phyloP scores from a whole-genome alignment of 768 basidiomycete genomes.

The Tricholoma saponaceum region DNA sequence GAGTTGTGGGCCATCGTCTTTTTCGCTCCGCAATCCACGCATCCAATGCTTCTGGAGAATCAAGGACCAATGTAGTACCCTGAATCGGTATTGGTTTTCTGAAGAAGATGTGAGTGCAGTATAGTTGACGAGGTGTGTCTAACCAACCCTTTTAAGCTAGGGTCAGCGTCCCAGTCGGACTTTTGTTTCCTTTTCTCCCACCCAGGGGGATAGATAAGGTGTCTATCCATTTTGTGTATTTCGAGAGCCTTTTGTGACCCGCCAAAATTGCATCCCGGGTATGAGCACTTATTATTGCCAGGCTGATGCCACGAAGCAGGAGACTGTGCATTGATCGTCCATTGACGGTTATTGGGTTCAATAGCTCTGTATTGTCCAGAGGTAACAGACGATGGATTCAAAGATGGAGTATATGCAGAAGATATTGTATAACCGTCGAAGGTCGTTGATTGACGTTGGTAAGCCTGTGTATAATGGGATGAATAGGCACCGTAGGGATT shows the following conservation, averaged over 20 bases:
- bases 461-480: conserved; percentile 18
- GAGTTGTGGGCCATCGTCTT: conserved; percentile 74
- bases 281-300: conserved; percentile 57
- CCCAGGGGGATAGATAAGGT: conserved; percentile 74
- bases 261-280: conserved; percentile 60
- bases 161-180: conserved; percentile 78
- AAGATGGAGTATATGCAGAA: background rate
- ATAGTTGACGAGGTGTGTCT: conserved; percentile 3
- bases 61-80: conserved; percentile 72
- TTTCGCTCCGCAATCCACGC: conserved; percentile 90
- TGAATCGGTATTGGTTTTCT: conserved; percentile 74
- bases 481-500: conserved; percentile 10
- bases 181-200: conserved; percentile 57
- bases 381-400: background rate
- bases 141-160: conserved; percentile 68
- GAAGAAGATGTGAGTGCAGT: background rate
- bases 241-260: conserved; percentile 72
- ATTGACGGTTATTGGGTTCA: background rate
- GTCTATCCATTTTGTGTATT: conserved; percentile 87
- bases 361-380: background rate
- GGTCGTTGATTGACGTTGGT: conserved; percentile 4
- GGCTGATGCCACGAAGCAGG: conserved; percentile 54
- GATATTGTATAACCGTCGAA: background rate
- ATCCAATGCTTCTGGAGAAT: conserved; percentile 77
- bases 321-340: background rate